Percentiles rank a stretch among this genome's conserved stretches.
Conservation (phyloP, 2,329 filamentous ascomycete species). For the Laburnicola sp. region DNA sequence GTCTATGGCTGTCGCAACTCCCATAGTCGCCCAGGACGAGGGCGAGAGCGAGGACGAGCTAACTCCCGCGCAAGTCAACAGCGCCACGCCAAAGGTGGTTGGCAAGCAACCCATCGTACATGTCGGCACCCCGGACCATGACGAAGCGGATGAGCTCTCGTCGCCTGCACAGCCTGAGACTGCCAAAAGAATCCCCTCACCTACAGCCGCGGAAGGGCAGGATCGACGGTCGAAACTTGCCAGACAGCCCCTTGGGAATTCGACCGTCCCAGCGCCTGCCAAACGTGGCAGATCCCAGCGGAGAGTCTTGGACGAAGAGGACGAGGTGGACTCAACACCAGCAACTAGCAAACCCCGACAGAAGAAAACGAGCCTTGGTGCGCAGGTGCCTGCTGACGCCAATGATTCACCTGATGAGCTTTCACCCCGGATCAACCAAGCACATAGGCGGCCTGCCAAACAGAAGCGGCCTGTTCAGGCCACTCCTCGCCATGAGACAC, state of each 20-base stretch:
- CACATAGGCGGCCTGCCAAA: constrained; percentile 1
- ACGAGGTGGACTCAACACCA: constrained; percentile 18
- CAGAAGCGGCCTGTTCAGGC: neutral
- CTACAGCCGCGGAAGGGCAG: constrained; percentile 1
- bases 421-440: neutral
- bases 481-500: constrained; percentile 3
- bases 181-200: neutral
- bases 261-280: neutral
- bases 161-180: constrained; percentile 9
- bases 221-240: neutral
- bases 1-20: constrained; percentile 17
- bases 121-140: constrained; percentile 10
- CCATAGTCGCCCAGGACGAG: constrained; percentile 15
- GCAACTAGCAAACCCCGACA: constrained; percentile 13
- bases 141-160: constrained; percentile 29
- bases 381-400: constrained; percentile 10
- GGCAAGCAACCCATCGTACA: neutral
- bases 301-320: constrained; percentile 3
- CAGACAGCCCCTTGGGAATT: neutral
- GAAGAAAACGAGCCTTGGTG: constrained; percentile 8
- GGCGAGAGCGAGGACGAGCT: constrained; percentile 37
- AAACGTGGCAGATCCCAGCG: constrained; percentile 23
- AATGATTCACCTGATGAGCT: constrained; percentile 10
- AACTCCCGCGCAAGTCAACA: constrained; percentile 22
- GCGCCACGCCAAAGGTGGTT: constrained; percentile 18